phyloP scores from a whole-genome alignment of 208 protist genomes.

The Leptomonas pyrrhocoris region DNA sequence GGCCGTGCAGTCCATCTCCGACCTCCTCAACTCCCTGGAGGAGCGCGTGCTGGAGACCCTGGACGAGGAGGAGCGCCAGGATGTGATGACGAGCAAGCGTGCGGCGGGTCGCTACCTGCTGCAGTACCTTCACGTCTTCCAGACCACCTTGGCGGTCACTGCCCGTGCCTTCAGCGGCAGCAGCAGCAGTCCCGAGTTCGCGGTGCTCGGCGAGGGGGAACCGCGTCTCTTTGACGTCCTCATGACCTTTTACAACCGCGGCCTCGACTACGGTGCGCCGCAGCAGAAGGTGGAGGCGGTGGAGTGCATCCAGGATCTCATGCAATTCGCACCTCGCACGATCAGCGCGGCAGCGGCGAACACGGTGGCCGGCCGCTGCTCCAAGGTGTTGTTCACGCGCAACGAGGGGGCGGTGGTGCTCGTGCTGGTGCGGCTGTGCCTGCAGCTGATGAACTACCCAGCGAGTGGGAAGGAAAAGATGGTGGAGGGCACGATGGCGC shows the following conservation, averaged over 20 bases:
- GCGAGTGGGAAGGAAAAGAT: slow-evolving; percentile 90
- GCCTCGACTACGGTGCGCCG: slow-evolving; percentile 87
- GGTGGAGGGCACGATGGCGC: slow-evolving; percentile 88
- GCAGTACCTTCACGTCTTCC: slow-evolving; percentile 80
- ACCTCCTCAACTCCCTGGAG: slow-evolving; percentile 72
- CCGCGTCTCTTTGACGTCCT: slow-evolving; percentile 84
- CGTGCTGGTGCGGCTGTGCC: slow-evolving; percentile 81
- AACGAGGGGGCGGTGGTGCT: slow-evolving; percentile 87
- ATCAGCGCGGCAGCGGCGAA: slow-evolving; percentile 74
- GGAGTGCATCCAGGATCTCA: slow-evolving; percentile 89
- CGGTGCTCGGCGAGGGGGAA: slow-evolving; percentile 73
- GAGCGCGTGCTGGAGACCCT: slow-evolving; percentile 63
- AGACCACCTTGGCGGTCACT: slow-evolving; percentile 59
- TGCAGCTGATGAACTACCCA: slow-evolving; percentile 84
- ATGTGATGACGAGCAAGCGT: slow-evolving; percentile 82
- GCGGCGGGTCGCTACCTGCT: slow-evolving; percentile 81
- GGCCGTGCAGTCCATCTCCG: slow-evolving; percentile 64
- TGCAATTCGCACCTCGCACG: slow-evolving; percentile 74
- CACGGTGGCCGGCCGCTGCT: slow-evolving; percentile 87
- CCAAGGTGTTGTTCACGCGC: slow-evolving; percentile 91
- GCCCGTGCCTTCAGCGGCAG: slow-evolving; percentile 62
- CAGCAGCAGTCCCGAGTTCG: slow-evolving; percentile 64
- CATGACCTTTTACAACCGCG: slow-evolving; percentile 88
- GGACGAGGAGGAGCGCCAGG: slow-evolving; percentile 72
- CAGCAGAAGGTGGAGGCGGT: slow-evolving; percentile 88